These are phyloP conservation scores for Scenedesmus sp. DNA, from an alignment of 163 green algal genomes.

Conservation along the genomic window DNA sequence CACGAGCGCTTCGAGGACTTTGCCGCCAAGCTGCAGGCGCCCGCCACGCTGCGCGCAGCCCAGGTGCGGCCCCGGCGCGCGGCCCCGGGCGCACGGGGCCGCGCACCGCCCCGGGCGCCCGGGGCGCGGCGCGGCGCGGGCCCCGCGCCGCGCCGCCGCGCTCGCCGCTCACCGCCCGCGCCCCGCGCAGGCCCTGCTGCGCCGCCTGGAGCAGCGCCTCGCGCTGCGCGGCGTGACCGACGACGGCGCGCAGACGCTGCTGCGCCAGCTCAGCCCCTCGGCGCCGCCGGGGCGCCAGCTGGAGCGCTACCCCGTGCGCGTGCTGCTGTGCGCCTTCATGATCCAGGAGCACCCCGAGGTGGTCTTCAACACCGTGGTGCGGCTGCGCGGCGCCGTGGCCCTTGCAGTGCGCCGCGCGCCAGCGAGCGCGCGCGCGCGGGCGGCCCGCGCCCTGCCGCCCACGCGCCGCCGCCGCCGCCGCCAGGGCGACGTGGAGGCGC, in stretches of 20 bases:
- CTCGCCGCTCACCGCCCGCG: not conserved
- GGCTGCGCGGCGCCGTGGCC: too few species aligned
- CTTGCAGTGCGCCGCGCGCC: not conserved
- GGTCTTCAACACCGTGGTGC: conserved; percentile 71
- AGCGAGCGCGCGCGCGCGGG: too few species aligned
- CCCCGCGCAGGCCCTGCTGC: conserved; percentile 42
- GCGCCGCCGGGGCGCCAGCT: conserved; percentile 40
- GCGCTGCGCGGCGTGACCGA: not conserved
- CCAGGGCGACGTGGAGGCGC: conserved; percentile 56
- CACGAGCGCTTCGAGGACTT: conserved; percentile 66
- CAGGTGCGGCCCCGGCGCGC: conserved; percentile 29
- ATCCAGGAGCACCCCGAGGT: conserved; percentile 79
- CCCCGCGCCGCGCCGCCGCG: too few species aligned
- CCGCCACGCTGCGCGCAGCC: conserved; percentile 53
- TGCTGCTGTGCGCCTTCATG: conserved; percentile 93
- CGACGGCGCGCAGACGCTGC: conserved; percentile 32
- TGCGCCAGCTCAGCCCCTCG: conserved; percentile 33
- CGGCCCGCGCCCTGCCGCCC: too few species aligned
- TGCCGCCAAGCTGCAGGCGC: conserved; percentile 57
- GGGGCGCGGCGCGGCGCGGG: too few species aligned
- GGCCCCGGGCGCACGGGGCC: too few species aligned
- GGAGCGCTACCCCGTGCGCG: conserved; percentile 83
- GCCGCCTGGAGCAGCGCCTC: conserved; percentile 43
- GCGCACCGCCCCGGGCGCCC: too few species aligned
- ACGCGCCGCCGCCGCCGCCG: too few species aligned